Base-by-base conservation (phyloP, 306 rosid species). In the Lathyrus aphaca region DNA sequence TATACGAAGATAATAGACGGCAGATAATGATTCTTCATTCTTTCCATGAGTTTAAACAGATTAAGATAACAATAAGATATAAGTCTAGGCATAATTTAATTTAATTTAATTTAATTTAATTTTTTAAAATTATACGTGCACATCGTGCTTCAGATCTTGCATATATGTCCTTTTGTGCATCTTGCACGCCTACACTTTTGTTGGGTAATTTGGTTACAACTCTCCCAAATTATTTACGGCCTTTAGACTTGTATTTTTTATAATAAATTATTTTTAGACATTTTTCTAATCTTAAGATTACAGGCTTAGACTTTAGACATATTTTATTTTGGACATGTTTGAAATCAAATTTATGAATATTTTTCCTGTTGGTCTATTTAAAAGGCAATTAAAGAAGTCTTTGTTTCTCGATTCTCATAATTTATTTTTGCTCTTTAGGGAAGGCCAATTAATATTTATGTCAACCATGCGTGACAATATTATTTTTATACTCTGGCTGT, bases 401-500 rank as follows among this genome's bases (percentile, higher is more conserved):
- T 32, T 54, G 9, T 64, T 70, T 63, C 64, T 32, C 15, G n/a
- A 16, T 64, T 37, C 63, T 55, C 48, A 25, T 56, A 19, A 71
- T 55, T 65, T 64, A 8, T 70, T 63, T 17, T 64, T 43, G 68
- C 40, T 44, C 37, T 56, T 48, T 50, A 49, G 74, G 44, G 56
- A 65, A 39, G 59, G 73, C 71, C 77, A 58, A 64, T 61, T 61
- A 38, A 71, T 25, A 45, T 58, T 65, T 19, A 12, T 48, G 66
- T 55, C 71, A 66, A 66, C 59, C 71, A 73, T 72, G 78, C 71
- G 53, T 42, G 57, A 32, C 61, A n/a, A 14, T 66, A 44, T 62
- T 21, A 25, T 57, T 54, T 13, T 55, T 55, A 48, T 35, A 43
- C 8, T 32, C 3, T 15, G 3, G 35, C 1, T 43, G 25, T 59